Evolutionary conservation across 2,329 filamentous ascomycete species (phyloP).

Genomic region (Ophiostoma triangulosporum): DNA sequence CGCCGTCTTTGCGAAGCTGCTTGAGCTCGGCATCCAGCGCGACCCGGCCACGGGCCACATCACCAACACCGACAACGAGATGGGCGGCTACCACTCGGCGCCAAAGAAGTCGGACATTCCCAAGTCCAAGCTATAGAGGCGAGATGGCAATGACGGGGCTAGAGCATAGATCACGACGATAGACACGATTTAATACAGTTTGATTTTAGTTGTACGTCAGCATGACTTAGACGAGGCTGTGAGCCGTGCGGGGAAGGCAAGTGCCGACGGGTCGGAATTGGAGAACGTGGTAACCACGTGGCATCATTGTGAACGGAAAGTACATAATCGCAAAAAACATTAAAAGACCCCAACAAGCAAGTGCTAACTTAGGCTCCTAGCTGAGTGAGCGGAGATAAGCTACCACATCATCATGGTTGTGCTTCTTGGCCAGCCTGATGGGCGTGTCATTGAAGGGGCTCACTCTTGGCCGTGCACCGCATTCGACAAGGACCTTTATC

Average conservation of each 20-base stretch:
- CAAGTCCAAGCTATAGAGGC: background rate
- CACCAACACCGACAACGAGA: background rate
- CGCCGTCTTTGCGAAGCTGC: conserved; percentile 63
- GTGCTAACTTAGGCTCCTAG: too few relatives aligned
- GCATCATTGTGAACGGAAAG: too few relatives aligned
- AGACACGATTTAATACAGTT: background rate
- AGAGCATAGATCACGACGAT: background rate
- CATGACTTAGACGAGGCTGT: background rate
- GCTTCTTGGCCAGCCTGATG: background rate
- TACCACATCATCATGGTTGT: background rate
- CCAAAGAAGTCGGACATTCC: conserved; percentile 1
- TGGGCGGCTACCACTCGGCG: background rate
- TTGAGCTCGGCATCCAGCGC: conserved; percentile 72
- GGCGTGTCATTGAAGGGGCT: background rate
- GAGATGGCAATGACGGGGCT: background rate
- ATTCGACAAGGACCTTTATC: background rate
- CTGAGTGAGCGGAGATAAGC: too few relatives aligned
- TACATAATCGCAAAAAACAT: too few relatives aligned
- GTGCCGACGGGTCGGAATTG: background rate
- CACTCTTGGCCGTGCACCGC: background rate
- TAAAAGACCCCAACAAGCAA: too few relatives aligned
- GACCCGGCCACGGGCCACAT: background rate
- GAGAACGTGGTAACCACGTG: background rate
- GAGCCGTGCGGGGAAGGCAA: background rate
- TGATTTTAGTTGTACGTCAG: background rate